Conservation (phyloP, 345 rosid genomes). For the Bruguiera parviflora region DNA sequence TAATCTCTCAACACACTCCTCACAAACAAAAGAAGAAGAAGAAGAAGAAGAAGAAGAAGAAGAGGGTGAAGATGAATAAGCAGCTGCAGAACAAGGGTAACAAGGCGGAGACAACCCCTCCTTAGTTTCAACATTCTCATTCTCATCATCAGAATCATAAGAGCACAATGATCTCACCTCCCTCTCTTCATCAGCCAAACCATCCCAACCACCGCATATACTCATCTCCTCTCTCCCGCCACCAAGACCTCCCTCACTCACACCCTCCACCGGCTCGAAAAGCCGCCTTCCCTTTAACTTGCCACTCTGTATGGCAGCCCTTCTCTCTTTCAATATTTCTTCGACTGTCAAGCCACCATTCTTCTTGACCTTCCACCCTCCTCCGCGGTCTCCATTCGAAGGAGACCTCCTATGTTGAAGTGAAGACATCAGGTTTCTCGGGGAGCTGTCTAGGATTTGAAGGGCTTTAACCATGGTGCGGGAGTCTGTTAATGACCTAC, state of each 20-base stretch:
- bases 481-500: constrained; percentile 27
- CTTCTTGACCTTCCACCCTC: constrained; percentile 38
- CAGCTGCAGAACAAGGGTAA: neutral
- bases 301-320: constrained; percentile 40
- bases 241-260: constrained; percentile 10
- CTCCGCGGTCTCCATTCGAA: constrained; percentile 4
- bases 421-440: constrained; percentile 45
- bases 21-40: constrained; percentile 15
- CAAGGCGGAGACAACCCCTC: neutral
- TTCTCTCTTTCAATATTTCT: constrained; percentile 41
- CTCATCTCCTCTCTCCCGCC: constrained; percentile 15
- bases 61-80: neutral
- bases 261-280: constrained; percentile 15
- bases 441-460: constrained; percentile 35
- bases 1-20: constrained; percentile 15
- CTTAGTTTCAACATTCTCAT: neutral
- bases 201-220: neutral
- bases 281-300: constrained; percentile 45
- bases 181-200: neutral
- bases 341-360: constrained; percentile 34
- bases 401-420: constrained; percentile 32
- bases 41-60: constrained; percentile 10
- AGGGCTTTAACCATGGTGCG: constrained; percentile 20
- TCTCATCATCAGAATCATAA: constrained; percentile 19
- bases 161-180: constrained; percentile 11